Conservation (phyloP, 192 early-diverging fungal species). For the Entophlyctis luteolus region DNA sequence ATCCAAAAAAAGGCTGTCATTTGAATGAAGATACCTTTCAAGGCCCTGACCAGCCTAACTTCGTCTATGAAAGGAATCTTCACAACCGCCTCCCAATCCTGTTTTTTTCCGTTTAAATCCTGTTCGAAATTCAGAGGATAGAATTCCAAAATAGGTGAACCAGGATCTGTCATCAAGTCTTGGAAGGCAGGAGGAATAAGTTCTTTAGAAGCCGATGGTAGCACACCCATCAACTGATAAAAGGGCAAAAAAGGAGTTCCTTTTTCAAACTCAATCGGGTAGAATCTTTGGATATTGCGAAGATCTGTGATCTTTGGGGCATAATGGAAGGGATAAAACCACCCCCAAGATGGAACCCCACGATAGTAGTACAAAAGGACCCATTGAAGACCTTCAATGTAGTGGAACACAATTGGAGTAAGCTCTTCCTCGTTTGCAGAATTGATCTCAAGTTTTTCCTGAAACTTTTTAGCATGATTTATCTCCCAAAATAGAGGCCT, state of each 20-base stretch:
- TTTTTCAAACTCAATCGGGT: constrained; percentile 71
- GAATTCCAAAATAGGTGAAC: constrained; percentile 90
- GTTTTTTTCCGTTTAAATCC: constrained; percentile 94
- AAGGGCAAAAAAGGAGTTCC: constrained; percentile 84
- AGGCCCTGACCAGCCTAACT: constrained; percentile 67
- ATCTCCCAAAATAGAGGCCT: not conserved
- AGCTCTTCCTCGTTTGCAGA: constrained; percentile 49
- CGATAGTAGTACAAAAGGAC: constrained; percentile 93
- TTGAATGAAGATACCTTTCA: constrained; percentile 41
- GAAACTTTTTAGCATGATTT: not conserved
- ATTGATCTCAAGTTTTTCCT: constrained; percentile 44
- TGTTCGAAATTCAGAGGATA: constrained; percentile 87
- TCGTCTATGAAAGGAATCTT: constrained; percentile 95
- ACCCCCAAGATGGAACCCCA: constrained; percentile 91
- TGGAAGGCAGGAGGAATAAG: constrained; percentile 49
- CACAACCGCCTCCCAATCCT: constrained; percentile 85
- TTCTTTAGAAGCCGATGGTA: constrained; percentile 72
- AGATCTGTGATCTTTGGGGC: constrained; percentile 78
- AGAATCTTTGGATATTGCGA: constrained; percentile 64
- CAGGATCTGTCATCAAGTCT: constrained; percentile 73
- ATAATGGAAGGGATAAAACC: constrained; percentile 98
- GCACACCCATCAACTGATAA: constrained; percentile 95
- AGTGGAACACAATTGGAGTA: constrained; percentile 44
- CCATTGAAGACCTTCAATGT: constrained; percentile 95
- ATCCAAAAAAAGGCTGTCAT: no score